Base-by-base conservation (phyloP, 164 flowering plant species). In the Vitis vinifera region DNA sequence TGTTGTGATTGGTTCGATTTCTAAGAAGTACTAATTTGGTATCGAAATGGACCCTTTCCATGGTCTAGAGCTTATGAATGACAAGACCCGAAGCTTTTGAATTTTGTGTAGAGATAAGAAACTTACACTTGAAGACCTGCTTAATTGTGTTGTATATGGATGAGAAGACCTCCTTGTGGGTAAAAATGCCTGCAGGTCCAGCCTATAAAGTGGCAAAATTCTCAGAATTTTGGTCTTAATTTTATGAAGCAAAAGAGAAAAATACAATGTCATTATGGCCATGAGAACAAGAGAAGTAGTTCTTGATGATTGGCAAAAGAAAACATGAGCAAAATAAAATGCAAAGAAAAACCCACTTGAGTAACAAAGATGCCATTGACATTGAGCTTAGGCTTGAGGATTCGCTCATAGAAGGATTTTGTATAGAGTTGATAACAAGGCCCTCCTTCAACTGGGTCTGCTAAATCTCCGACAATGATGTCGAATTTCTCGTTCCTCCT, bases 151-250 rank as follows among this genome's bases (percentile, higher is more conserved):
- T 92, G 83, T 89, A 85, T 48, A 91, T 94, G 56, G 93, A 92
- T 11, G 98, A 87, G 80, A 94, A 94, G 62, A 94, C 97, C 78
- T 91, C 97, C 79, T 87, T 86, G 81, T 92, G 98, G 62, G 88
- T 91, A 72, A 88, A 87, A 58, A 92, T 80, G 2, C 98, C 98
- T 9, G 97, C 98, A 7, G 97, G 98, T 75, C 97, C 98, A 61
- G 98, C 96, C 98, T 94, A 71, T 52, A 59, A 8, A 29, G n/a
- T 8, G n/a, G 57, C 14, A 27, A 23, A 47, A 16, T 8, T 8
- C 2, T 14, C 57, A 60, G n/a, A 23, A 49, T 56, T 31, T 23
- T 17, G n/a, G 15, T 9, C 7, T 53, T 14, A 10, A 8, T 62
- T 53, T 7, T 49, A 4, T 7, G 47, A 12, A 55, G 5, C 8